phyloP scores from a whole-genome alignment of 2,329 filamentous ascomycete species.

The Leptodontidium sp. region DNA sequence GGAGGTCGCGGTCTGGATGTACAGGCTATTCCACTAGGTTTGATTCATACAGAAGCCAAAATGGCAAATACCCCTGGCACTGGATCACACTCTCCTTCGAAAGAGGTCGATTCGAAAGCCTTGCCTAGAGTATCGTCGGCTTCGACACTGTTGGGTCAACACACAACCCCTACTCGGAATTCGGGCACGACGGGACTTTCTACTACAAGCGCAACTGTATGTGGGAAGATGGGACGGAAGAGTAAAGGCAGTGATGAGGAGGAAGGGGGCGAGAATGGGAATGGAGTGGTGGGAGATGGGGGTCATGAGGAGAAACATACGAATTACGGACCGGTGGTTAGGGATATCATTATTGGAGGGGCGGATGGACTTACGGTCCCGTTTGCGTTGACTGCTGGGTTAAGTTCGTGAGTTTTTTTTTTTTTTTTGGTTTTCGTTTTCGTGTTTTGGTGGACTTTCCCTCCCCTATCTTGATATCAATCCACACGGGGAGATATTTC shows the following conservation, averaged over 20 bases:
- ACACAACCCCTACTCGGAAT: background rate
- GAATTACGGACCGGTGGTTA: conserved; percentile 56
- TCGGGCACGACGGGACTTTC: background rate
- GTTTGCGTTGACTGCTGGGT: conserved; percentile 79
- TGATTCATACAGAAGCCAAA: background rate
- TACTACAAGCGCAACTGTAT: background rate
- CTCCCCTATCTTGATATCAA: too few species aligned
- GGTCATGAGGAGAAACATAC: conserved; percentile 25
- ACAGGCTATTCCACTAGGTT: background rate
- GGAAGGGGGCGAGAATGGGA: background rate
- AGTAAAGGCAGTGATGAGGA: background rate
- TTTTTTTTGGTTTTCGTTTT: background rate
- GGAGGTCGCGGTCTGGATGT: background rate
- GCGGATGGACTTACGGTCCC: conserved; percentile 82
- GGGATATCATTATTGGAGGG: conserved; percentile 77
- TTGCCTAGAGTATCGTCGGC: background rate
- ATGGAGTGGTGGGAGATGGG: background rate
- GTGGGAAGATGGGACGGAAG: conserved; percentile 13
- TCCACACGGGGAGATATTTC: too few species aligned
- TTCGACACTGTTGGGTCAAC: background rate
- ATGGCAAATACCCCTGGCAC: background rate
- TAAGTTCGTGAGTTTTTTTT: conserved; percentile 56
- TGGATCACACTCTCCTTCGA: background rate
- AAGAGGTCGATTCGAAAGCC: background rate
- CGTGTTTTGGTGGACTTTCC: background rate